A percentile compares a stretch with the other conserved stretches of the same genome.
phyloP scores from a whole-genome alignment of 331 rosid genomes.

The Phaseolus coccineus region DNA sequence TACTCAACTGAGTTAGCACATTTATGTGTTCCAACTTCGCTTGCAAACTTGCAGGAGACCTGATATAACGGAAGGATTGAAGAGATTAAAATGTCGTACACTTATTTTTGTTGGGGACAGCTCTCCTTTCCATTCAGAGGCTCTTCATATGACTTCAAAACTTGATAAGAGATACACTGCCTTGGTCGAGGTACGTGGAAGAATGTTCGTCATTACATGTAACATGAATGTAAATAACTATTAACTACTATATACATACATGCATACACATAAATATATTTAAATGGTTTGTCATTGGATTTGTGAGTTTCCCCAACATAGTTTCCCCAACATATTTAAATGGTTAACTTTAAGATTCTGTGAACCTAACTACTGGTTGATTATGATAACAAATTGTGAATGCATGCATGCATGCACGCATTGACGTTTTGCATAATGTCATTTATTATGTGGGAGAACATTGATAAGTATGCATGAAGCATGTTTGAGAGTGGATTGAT shows the following conservation, averaged over 20 bases:
- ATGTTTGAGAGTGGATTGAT: slow-evolving; percentile 27
- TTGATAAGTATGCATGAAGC: background rate
- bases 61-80: slow-evolving; percentile 80
- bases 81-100: slow-evolving; percentile 75
- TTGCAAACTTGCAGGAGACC: slow-evolving; percentile 67
- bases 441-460: slow-evolving; percentile 7
- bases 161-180: slow-evolving; percentile 85
- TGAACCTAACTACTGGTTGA: no score
- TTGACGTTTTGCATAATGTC: no score
- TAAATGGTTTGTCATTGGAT: no score
- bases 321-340: no score
- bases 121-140: slow-evolving; percentile 94
- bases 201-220: background rate
- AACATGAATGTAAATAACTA: no score
- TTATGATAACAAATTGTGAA: no score
- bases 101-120: slow-evolving; percentile 93
- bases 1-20: background rate
- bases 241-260: no score
- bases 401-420: no score
- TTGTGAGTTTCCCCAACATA: no score
- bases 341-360: no score
- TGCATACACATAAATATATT: no score
- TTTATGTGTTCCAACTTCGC: slow-evolving; percentile 18
- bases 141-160: slow-evolving; percentile 85
- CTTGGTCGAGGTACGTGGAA: slow-evolving; percentile 75